A percentile compares a stretch with the other conserved stretches of the same genome.
Conservation (phyloP, 164 flowering plant species). For the Litsea cubeba region DNA sequence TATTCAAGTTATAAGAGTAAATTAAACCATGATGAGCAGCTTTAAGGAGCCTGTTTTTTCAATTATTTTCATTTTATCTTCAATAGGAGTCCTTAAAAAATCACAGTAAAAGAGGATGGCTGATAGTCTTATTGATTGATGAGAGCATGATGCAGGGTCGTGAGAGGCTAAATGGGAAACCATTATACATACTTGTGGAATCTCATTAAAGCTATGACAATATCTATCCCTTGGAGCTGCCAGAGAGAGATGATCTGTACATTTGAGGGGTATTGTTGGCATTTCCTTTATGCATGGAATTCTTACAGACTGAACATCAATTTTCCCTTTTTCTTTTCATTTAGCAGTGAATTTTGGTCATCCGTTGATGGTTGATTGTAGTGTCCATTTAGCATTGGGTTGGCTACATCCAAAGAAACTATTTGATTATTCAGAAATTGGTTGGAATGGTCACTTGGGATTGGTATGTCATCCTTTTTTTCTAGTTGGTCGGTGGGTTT, state of each 20-base stretch:
- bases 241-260: neutral
- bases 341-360: neutral
- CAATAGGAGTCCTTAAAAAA: too few species aligned
- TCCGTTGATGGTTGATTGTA: neutral
- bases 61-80: too few species aligned
- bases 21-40: too few species aligned
- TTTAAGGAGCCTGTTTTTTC: too few species aligned
- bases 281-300: neutral
- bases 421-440: too few species aligned
- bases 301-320: neutral
- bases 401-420: too few species aligned
- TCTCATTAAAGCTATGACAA: conserved; percentile 6
- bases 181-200: conserved; percentile 12
- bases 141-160: conserved; percentile 11
- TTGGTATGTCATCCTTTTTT: too few species aligned
- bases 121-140: neutral
- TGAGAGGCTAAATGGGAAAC: conserved; percentile 12
- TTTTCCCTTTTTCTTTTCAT: neutral
- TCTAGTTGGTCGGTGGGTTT: too few species aligned
- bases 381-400: neutral
- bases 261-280: conserved; percentile 1
- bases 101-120: too few species aligned
- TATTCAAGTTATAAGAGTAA: too few species aligned
- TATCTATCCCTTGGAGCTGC: neutral
- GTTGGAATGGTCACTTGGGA: too few species aligned